phyloP scores from a whole-genome alignment of 768 basidiomycete genomes.

The Candolleomyces eurysporus region DNA sequence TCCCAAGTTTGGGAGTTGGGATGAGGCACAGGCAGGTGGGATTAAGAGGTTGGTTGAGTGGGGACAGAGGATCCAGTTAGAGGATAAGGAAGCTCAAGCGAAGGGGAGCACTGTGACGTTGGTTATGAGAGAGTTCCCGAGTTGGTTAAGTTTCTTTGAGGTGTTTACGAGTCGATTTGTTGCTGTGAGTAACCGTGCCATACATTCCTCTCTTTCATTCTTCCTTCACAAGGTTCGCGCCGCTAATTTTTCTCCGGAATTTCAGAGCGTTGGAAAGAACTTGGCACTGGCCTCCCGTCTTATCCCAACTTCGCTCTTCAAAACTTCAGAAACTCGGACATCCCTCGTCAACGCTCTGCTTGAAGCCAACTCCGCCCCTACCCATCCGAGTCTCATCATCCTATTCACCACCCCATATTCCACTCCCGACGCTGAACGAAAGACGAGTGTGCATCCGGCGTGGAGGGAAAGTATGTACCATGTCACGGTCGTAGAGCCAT shows the following conservation, averaged over 20 bases:
- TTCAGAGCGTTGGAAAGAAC: slow-evolving; percentile 37
- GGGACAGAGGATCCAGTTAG: slow-evolving; percentile 23
- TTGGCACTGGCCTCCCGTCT: slow-evolving; percentile 44
- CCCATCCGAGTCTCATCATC: slow-evolving; percentile 35
- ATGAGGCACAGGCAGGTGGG: neutral
- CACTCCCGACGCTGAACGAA: slow-evolving; percentile 25
- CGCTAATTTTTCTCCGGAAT: neutral
- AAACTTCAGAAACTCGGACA: slow-evolving; percentile 24
- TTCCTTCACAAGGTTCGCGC: no score
- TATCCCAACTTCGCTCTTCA: slow-evolving; percentile 38
- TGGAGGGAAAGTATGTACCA: slow-evolving; percentile 48
- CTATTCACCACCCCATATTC: slow-evolving; percentile 39
- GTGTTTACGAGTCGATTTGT: slow-evolving; percentile 34
- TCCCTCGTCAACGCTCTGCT: slow-evolving; percentile 36
- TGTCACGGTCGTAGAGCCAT: slow-evolving; percentile 39
- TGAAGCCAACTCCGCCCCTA: slow-evolving; percentile 30
- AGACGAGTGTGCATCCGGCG: slow-evolving; percentile 43
- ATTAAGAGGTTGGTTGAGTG: slow-evolving; percentile 28
- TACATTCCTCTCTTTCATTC: neutral
- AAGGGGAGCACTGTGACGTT: slow-evolving; percentile 21
- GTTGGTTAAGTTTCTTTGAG: slow-evolving; percentile 39
- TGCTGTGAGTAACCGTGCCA: slow-evolving; percentile 28
- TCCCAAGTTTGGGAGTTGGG: slow-evolving; percentile 21
- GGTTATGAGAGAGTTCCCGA: slow-evolving; percentile 38
- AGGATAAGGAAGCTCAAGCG: slow-evolving; percentile 10